These are phyloP conservation scores for Saccharomyces hybrid DNA, from an alignment of 1,139 yeast genomes.

Conservation along the genomic window DNA sequence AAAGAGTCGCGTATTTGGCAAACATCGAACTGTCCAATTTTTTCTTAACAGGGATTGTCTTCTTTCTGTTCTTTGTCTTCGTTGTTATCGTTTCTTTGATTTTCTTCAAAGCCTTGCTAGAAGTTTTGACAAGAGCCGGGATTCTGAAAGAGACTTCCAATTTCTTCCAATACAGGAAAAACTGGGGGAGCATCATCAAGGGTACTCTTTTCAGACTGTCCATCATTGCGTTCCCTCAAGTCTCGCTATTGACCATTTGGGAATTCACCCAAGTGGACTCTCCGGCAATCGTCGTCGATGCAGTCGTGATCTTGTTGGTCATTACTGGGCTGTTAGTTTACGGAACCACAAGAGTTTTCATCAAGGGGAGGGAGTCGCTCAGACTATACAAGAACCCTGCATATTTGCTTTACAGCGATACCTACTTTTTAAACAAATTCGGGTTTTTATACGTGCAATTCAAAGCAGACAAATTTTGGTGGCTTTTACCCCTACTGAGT, in stretches of 20 bases:
- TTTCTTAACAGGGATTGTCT: constrained; percentile 79
- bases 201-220: constrained; percentile 82
- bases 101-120: constrained; percentile 67
- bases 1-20: constrained; percentile 81
- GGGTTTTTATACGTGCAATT: constrained; percentile 91
- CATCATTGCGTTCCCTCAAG: constrained; percentile 77
- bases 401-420: constrained; percentile 79
- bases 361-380: constrained; percentile 65
- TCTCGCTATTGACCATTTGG: constrained; percentile 79
- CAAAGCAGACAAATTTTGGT: constrained; percentile 82
- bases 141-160: constrained; percentile 49
- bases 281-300: constrained; percentile 72
- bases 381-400: constrained; percentile 84
- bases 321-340: constrained; percentile 54
- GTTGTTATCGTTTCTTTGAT: constrained; percentile 58
- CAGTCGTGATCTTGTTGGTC: constrained; percentile 56
- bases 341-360: constrained; percentile 65
- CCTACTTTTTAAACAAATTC: constrained; percentile 69
- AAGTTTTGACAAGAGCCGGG: constrained; percentile 55
- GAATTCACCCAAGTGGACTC: constrained; percentile 79
- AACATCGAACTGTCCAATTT: constrained; percentile 78
- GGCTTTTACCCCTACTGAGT: constrained; percentile 54
- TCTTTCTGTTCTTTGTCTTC: constrained; percentile 72
- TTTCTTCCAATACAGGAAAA: constrained; percentile 69
- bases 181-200: constrained; percentile 74